Evolutionary conservation across 352 stramenopile species (phyloP), one percentile per base, ranked within the genome.

Genomic region (Plasmopara muralis): DNA sequence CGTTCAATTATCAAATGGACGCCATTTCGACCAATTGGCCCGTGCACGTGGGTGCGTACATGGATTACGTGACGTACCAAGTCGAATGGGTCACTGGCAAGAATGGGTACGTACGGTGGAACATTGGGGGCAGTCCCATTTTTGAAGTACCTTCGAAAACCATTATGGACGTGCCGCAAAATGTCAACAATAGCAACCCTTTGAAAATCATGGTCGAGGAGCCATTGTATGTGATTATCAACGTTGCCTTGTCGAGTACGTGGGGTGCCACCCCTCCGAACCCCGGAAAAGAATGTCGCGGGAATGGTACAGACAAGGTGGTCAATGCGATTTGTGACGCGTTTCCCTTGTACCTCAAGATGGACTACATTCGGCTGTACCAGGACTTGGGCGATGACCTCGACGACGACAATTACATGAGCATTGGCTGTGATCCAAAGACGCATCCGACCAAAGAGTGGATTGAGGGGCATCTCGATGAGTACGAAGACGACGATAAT

Each of bases 151-250:
- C 76, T 4, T 54, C 70, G 0, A 59, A 77, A 0, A 41, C 76
- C 8, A 64, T 89, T 53, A 46, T 57, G 4, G 66, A 81, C 14
- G 62, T 83, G 0, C 72, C 76, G 0, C 79, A 87, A 33, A 70
- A 81, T 39, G 18, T 9, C 0, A 58, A 57, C 9, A 79, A 68
- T 16, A 52, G 44, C 2, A 89, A 89, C 29, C 78, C 74, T 5
- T 37, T 66, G 18, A 89, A 87, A 45, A 46, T 84, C 1, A 83
- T 85, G 76, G 35, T 87, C 0, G 77, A 91, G 38, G 93, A 98
- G 53, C 92, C 93, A 0, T 89, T 95, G 72, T 97, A 93, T 54
- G 52, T 97, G 18, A 83, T 98, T 34, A 65, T 97, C 37, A 98
- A 98, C 74, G 95, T 96, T 6, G 90, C 91, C 6, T 66, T 98